Conservation (phyloP, 2,329 filamentous ascomycete genomes). For the Hymenoscyphus infarciens region DNA sequence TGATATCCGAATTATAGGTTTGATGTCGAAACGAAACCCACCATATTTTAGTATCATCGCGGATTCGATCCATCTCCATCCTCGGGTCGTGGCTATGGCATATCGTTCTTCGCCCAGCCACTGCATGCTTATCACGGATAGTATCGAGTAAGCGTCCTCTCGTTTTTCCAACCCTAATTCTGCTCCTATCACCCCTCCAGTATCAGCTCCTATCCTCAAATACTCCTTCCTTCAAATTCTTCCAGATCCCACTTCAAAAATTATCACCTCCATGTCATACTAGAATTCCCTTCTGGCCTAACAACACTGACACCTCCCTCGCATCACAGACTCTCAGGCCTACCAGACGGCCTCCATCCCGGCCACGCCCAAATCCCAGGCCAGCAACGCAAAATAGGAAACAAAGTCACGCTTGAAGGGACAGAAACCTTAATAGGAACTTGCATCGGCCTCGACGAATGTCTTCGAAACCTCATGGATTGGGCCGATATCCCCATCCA, state of each 20-base stretch:
- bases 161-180: too few relatives aligned
- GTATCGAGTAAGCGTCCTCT: conserved; percentile 41
- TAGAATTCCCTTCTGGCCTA: neutral
- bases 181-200: too few relatives aligned
- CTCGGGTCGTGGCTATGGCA: conserved; percentile 45
- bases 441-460: conserved; percentile 48
- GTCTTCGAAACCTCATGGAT: conserved; percentile 41
- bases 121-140: conserved; percentile 51
- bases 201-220: neutral
- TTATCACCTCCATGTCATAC: neutral
- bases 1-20: conserved; percentile 17
- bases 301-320: neutral
- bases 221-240: neutral
- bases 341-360: conserved; percentile 48
- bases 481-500: conserved; percentile 28
- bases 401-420: conserved; percentile 47
- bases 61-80: conserved; percentile 52
- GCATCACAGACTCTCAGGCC: conserved; percentile 40
- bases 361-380: conserved; percentile 50
- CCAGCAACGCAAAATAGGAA: conserved; percentile 46
- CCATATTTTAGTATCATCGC: conserved; percentile 51
- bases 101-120: conserved; percentile 44
- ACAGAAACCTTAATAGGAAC: conserved; percentile 53
- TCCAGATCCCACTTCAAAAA: neutral
- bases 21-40: conserved; percentile 33